These are phyloP conservation scores for Agaricus blazei DNA, from an alignment of 768 basidiomycete species.

Conservation along the genomic window DNA sequence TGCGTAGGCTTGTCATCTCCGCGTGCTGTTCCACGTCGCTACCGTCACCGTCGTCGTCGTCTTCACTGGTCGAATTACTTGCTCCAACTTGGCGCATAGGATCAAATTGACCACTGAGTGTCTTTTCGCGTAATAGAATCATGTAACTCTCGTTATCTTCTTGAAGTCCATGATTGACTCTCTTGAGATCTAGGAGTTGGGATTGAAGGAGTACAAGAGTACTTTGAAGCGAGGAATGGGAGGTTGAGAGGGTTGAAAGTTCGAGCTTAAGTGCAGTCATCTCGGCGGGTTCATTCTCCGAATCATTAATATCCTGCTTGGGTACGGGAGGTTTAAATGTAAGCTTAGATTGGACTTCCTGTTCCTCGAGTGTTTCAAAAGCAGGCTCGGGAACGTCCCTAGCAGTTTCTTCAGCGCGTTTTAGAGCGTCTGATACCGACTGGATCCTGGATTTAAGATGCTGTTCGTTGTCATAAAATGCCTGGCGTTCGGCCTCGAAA, in stretches of 20 bases:
- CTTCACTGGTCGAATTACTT: constrained; percentile 29
- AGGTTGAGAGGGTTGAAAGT: constrained; percentile 81
- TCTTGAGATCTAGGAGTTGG: constrained; percentile 82
- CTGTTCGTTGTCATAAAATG: constrained; percentile 91
- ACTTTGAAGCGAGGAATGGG: constrained; percentile 77
- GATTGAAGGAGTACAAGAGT: constrained; percentile 81
- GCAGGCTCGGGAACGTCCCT: constrained; percentile 29
- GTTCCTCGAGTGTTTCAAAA: constrained; percentile 21
- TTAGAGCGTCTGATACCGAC: constrained; percentile 65
- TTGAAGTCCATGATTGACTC: constrained; percentile 82
- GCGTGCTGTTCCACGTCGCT: constrained; percentile 37
- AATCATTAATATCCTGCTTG: constrained; percentile 47
- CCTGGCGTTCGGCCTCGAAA: constrained; percentile 89
- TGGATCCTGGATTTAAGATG: constrained; percentile 89
- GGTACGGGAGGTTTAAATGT: constrained; percentile 14
- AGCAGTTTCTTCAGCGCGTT: constrained; percentile 43
- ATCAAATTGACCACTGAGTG: constrained; percentile 84
- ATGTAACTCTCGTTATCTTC: constrained; percentile 98
- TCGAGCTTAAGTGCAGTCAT: constrained; percentile 82
- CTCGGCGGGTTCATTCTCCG: constrained; percentile 76
- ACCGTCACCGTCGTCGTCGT: constrained; percentile 36
- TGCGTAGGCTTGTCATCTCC: constrained; percentile 52
- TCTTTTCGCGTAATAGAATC: constrained; percentile 87
- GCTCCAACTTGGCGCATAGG: constrained; percentile 63
- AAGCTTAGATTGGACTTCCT: constrained; percentile 13